Percentiles rank a stretch among this genome's conserved stretches.
Evolutionary conservation across 1,284 basidiomycete genomes (phyloP).

Genomic region (Malassezia dermatis): DNA sequence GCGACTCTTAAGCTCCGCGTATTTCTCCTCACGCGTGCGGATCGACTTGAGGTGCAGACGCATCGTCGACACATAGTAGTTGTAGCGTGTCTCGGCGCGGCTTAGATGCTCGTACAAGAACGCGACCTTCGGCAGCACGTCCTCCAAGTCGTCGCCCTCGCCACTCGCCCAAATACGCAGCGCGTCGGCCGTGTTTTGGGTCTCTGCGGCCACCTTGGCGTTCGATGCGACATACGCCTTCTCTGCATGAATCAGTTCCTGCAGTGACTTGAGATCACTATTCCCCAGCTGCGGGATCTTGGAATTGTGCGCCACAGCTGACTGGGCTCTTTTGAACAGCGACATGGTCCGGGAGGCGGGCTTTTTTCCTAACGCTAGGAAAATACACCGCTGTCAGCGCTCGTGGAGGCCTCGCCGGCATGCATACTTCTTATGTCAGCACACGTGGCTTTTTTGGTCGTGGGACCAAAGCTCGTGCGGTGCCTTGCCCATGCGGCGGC

Average conservation of each 20-base stretch:
- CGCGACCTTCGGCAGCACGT: conserved; percentile 64
- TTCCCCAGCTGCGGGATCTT: conserved; percentile 63
- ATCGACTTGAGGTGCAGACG: conserved; percentile 58
- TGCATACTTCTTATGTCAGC: neutral
- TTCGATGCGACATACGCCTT: conserved; percentile 68
- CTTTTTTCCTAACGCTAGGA: neutral
- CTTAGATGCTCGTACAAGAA: conserved; percentile 63
- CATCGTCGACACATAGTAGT: conserved; percentile 62
- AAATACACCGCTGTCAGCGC: neutral
- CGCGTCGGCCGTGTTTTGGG: conserved; percentile 63
- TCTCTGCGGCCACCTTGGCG: conserved; percentile 59
- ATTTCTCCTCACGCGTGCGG: conserved; percentile 69
- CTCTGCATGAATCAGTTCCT: conserved; percentile 79
- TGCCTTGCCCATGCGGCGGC: neutral
- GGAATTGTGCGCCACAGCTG: conserved; percentile 65
- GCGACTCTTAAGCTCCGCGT: conserved; percentile 65
- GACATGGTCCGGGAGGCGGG: conserved; percentile 25
- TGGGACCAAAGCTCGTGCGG: neutral
- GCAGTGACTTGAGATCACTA: conserved; percentile 65
- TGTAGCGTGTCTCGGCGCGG: conserved; percentile 62
- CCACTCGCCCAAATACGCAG: conserved; percentile 67
- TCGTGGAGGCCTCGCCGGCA: neutral
- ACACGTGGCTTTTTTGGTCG: neutral
- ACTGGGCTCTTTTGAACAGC: conserved; percentile 40
- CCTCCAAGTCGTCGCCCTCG: conserved; percentile 81